Conservation (phyloP, 75 land plant species). For the Picea sitchensis region DNA sequence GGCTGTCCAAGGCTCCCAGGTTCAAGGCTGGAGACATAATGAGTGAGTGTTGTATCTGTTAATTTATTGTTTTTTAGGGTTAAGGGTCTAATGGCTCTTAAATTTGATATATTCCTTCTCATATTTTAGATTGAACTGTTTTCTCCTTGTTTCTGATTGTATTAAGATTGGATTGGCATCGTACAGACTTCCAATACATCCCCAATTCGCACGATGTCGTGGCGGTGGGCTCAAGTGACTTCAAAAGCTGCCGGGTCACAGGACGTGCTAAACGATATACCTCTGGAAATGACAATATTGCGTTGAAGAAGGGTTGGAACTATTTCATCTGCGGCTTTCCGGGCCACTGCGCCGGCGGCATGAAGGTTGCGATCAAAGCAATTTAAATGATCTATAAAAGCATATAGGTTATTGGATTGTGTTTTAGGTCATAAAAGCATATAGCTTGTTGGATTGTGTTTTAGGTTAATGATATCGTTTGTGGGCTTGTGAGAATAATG, state of each 20-base stretch:
- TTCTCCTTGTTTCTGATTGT: no score
- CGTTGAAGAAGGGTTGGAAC: conserved; percentile 23
- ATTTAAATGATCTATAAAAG: neutral
- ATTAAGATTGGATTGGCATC: no score
- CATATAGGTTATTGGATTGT: no score
- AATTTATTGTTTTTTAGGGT: neutral
- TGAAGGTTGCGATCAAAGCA: conserved; percentile 30
- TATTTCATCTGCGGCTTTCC: conserved; percentile 40
- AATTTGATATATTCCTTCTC: no score
- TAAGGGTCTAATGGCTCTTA: no score
- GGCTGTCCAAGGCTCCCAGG: neutral
- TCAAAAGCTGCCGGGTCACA: conserved; percentile 19
- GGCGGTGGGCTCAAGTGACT: conserved; percentile 19
- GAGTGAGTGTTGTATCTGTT: neutral
- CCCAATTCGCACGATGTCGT: conserved; percentile 25
- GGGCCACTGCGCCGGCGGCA: conserved; percentile 34
- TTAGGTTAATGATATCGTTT: no score
- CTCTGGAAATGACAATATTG: conserved; percentile 25
- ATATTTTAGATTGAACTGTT: no score
- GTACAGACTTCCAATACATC: conserved; percentile 29
- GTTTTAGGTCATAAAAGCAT: no score
- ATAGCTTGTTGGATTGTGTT: no score
- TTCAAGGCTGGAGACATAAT: neutral
- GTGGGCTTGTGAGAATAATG: no score
- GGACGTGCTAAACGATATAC: neutral